Evolutionary conservation across 345 rosid genomes (phyloP), one percentile per base, ranked within the genome.

Genomic region (Citrus medica): DNA sequence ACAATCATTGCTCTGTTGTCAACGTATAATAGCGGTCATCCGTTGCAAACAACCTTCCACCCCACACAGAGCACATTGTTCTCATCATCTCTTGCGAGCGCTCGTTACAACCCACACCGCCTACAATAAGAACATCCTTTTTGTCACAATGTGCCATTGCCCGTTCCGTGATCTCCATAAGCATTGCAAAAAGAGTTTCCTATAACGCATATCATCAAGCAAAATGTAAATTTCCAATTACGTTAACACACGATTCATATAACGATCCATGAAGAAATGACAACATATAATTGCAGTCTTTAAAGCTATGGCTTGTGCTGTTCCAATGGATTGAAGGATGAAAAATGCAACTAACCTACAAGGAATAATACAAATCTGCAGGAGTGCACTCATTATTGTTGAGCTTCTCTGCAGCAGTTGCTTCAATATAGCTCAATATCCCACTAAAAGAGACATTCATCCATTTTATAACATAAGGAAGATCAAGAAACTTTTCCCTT

Each of bases 1-100:
- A 98, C 98, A 68, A 96, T 96, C 99, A 96, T 96, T 6, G 97
- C 99, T 73, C 99, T 97, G 6, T 96, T 94, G 83, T 94, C 99
- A 0, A 96, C 67, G 78, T 95, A 96, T 95, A 96, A 79, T 96
- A 96, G 80, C 98, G 82, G 6, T 94, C 98, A 61, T 96, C 98
- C 0, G 98, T 96, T 0, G 99, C 98, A 83, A 88, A 96, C 59
- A 96, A 75, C 46, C 60, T 89, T 28, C 98, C 98, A 1, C 94
- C 97, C 14, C 98, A 87, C 81, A 91, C 98, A 0, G 86, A 82
- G 60, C 99, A 96, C 99, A 96, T 94, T n/a, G 46, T 90, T 87
- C 91, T 89, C 99, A 94, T 96, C 99, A 96, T 96, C 73, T 88
- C 97, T 69, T 94, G 98, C 83, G 90, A 86, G 4, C 98, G 92